phyloP scores from a whole-genome alignment of 148 eudicot genomes.

The Silene conica region DNA sequence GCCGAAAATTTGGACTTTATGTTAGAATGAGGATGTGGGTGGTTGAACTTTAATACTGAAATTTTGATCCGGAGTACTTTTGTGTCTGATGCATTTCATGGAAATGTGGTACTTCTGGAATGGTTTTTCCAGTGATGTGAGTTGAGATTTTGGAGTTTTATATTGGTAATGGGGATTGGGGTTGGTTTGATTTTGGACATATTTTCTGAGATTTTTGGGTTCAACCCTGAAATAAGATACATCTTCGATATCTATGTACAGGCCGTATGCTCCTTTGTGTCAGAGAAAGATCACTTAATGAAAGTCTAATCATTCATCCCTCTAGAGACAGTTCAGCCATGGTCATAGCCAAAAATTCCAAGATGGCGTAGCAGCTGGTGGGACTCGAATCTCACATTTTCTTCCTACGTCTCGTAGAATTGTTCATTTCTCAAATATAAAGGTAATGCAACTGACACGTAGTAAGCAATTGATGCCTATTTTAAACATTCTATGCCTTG shows the following conservation, averaged over 20 bases:
- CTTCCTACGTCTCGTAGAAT: constrained; percentile 96
- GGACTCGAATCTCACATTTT: constrained; percentile 85
- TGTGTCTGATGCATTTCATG: too few species aligned
- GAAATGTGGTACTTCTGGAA: too few species aligned
- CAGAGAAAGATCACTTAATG: constrained; percentile 78
- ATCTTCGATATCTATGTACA: constrained; percentile 28
- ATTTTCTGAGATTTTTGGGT: background rate
- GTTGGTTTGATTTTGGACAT: background rate
- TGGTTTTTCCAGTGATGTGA: too few species aligned
- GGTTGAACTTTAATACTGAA: too few species aligned
- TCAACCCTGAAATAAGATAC: background rate
- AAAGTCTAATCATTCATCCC: constrained; percentile 63
- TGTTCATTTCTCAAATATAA: constrained; percentile 94
- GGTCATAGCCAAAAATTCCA: constrained; percentile 86
- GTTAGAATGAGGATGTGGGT: too few species aligned
- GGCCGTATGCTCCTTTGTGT: constrained; percentile 99
- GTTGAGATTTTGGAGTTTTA: too few species aligned
- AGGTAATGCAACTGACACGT: constrained; percentile 37
- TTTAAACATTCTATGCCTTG: background rate
- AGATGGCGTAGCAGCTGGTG: constrained; percentile 68
- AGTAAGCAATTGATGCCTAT: background rate
- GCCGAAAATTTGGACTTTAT: too few species aligned
- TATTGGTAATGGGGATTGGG: too few species aligned
- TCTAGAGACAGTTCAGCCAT: constrained; percentile 92
- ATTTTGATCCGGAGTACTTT: too few species aligned